These are phyloP conservation scores for Carex cristatella DNA, from an alignment of 176 grass and related monocot genomes.

Conservation along the genomic window DNA sequence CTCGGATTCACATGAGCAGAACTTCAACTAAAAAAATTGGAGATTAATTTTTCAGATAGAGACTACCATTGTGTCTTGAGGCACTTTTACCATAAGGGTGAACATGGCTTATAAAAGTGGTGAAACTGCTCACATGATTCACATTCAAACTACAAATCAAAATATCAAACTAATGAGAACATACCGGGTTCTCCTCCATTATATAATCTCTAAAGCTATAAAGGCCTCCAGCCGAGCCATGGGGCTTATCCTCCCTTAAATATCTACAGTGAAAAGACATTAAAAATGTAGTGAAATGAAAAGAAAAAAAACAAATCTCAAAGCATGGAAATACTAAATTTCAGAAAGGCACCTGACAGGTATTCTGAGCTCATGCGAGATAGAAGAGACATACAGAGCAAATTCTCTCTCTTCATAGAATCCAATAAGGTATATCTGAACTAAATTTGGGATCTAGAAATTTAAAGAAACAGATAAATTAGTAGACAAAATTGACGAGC, in stretches of 20 bases:
- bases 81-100: neutral
- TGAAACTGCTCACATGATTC: neutral
- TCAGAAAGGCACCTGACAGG: slow-evolving; percentile 60
- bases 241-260: slow-evolving; percentile 92
- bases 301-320: neutral
- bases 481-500: neutral
- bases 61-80: neutral
- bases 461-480: neutral
- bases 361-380: slow-evolving; percentile 92
- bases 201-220: slow-evolving; percentile 93
- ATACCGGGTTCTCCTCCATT: slow-evolving; percentile 88
- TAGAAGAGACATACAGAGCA: slow-evolving; percentile 86
- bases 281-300: neutral
- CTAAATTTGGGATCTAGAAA: slow-evolving; percentile 86
- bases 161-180: slow-evolving; percentile 13
- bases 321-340: neutral
- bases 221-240: slow-evolving; percentile 92
- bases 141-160: neutral
- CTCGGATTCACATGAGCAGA: neutral
- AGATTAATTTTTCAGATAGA: neutral
- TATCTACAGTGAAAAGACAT: slow-evolving; percentile 50
- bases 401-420: slow-evolving; percentile 98
- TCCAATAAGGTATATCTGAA: slow-evolving; percentile 94
- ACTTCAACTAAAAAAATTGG: neutral
- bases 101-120: neutral